Conservation (phyloP, 768 basidiomycete genomes). For the Xanthoconium stramineum region DNA sequence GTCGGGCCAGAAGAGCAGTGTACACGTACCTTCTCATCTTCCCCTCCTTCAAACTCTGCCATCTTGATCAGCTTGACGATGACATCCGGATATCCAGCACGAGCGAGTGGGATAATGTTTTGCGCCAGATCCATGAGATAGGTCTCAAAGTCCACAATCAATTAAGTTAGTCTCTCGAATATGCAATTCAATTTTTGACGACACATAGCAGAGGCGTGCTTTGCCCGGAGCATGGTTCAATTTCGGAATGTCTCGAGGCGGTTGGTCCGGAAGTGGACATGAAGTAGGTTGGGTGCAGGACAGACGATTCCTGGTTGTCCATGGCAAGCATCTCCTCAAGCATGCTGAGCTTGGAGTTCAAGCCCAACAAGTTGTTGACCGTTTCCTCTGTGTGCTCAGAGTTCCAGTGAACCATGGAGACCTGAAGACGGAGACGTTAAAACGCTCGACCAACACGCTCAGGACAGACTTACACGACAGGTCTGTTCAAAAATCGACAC, state of each 20-base stretch:
- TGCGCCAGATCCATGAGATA: slow-evolving; percentile 76
- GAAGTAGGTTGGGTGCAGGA: slow-evolving; percentile 82
- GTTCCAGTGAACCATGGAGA: slow-evolving; percentile 93
- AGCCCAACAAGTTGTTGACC: slow-evolving; percentile 90
- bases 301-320: slow-evolving; percentile 78
- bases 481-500: slow-evolving; percentile 95
- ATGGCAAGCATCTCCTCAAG: slow-evolving; percentile 74
- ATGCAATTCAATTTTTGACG: slow-evolving; percentile 67
- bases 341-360: slow-evolving; percentile 79
- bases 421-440: slow-evolving; percentile 47
- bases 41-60: slow-evolving; percentile 86
- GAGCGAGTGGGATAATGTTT: slow-evolving; percentile 75
- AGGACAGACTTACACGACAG: slow-evolving; percentile 52
- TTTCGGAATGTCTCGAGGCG: slow-evolving; percentile 93
- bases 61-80: slow-evolving; percentile 92
- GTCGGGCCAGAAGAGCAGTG: neutral
- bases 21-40: slow-evolving; percentile 84
- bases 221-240: slow-evolving; percentile 92
- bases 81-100: slow-evolving; percentile 78
- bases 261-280: slow-evolving; percentile 88
- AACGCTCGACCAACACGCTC: neutral
- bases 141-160: slow-evolving; percentile 81
- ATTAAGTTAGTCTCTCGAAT: slow-evolving; percentile 81
- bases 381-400: slow-evolving; percentile 95
- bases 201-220: slow-evolving; percentile 67